A percentile compares a stretch with the other conserved stretches of the same genome.
phyloP scores from a whole-genome alignment of 192 early-diverging fungal species.

The Mortierella alpina region DNA sequence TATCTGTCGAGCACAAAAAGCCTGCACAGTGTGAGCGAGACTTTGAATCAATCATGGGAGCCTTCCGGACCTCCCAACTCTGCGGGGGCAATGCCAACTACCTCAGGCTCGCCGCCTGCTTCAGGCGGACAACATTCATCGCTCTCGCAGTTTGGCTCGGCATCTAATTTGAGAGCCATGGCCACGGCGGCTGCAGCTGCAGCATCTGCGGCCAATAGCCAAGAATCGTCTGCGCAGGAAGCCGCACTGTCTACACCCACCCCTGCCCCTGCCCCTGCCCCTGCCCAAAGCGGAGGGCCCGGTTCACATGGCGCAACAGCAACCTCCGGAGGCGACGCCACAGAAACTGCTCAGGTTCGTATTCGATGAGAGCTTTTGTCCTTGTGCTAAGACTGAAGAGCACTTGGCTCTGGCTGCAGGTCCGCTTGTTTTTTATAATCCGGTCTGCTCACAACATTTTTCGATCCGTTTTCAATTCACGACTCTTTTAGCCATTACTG shows the following conservation, averaged over 20 bases:
- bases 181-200: constrained; percentile 24
- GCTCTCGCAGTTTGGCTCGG: constrained; percentile 33
- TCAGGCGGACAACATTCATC: constrained; percentile 8
- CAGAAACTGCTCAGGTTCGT: constrained; percentile 27
- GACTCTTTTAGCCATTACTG: not conserved
- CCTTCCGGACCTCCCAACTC: constrained; percentile 24
- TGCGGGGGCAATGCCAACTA: not conserved
- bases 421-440: not conserved
- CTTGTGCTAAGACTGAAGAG: not conserved
- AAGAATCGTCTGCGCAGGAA: not conserved
- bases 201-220: not conserved
- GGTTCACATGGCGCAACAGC: constrained; percentile 13
- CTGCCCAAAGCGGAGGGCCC: constrained; percentile 17
- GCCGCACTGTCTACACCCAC: not conserved
- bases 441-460: constrained; percentile 6
- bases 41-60: constrained; percentile 42
- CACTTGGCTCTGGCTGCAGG: not conserved
- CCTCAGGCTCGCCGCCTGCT: not conserved
- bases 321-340: not conserved
- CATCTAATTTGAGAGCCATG: constrained; percentile 39
- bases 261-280: not conserved
- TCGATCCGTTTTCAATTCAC: not conserved
- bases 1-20: constrained; percentile 24
- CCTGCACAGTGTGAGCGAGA: constrained; percentile 23
- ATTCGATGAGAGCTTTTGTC: constrained; percentile 18